A percentile compares a stretch with the other conserved stretches of the same genome.
Conservation (phyloP, 768 basidiomycete genomes). For the Suillus decipiens region DNA sequence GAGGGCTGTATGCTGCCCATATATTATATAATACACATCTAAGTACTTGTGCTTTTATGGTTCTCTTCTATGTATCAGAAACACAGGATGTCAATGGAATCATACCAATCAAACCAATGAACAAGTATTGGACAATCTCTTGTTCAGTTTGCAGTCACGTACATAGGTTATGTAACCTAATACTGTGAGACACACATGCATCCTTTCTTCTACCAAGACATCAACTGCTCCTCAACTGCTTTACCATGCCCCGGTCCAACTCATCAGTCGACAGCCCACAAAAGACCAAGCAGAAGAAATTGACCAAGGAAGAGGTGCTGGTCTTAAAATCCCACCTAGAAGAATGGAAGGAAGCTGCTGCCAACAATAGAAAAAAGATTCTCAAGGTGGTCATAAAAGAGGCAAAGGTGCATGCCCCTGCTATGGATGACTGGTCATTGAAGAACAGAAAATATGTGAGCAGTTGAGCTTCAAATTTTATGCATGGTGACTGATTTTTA, state of each 20-base stretch:
- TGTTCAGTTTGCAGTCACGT: background rate
- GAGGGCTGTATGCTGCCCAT: background rate
- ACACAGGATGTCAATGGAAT: background rate
- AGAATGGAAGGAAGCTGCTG: background rate
- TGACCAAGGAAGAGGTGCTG: background rate
- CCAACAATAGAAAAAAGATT: background rate
- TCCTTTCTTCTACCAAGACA: background rate
- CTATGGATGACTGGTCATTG: background rate
- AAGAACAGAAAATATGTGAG: background rate
- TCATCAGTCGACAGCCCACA: background rate
- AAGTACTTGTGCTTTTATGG: too few species aligned
- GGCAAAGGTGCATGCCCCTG: background rate
- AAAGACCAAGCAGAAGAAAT: background rate
- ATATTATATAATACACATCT: background rate
- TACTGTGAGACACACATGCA: background rate
- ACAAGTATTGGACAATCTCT: background rate
- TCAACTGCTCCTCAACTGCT: background rate
- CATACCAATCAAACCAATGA: background rate
- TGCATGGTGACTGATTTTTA: background rate
- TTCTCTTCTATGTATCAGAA: background rate
- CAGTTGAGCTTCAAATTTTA: background rate
- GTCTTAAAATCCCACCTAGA: background rate
- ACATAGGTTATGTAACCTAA: background rate
- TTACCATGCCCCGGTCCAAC: background rate
- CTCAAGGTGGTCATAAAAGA: background rate